A percentile compares a stretch with the other conserved stretches of the same genome.
Conservation (phyloP, 257 asterid species). For the Primulina eburnea region DNA sequence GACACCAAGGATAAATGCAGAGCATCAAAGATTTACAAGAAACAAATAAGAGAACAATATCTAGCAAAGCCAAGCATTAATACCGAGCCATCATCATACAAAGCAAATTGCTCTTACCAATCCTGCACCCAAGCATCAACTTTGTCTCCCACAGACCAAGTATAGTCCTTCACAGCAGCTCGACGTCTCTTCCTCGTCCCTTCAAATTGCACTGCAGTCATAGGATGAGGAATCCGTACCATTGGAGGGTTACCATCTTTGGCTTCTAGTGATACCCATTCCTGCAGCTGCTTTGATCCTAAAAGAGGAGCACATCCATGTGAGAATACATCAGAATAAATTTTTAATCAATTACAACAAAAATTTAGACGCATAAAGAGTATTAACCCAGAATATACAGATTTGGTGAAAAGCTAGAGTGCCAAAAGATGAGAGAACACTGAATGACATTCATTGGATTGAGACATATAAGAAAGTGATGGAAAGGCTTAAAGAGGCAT, state of each 20-base stretch:
- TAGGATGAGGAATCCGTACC: conserved; percentile 66
- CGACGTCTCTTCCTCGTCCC: conserved; percentile 85
- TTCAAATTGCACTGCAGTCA: conserved; percentile 46
- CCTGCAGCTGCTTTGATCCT: conserved; percentile 63
- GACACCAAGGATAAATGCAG: neutral
- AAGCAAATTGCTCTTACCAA: conserved; percentile 48
- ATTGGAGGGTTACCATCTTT: conserved; percentile 55
- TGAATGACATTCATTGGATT: neutral
- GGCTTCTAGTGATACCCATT: conserved; percentile 76
- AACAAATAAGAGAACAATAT: neutral
- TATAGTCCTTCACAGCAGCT: conserved; percentile 59
- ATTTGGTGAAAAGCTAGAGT: neutral
- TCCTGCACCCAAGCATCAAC: conserved; percentile 79
- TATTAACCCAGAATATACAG: neutral
- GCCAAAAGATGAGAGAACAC: neutral
- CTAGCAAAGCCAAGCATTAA: neutral
- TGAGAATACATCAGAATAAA: neutral
- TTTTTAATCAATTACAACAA: neutral
- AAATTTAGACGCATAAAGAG: neutral
- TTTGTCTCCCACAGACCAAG: conserved; percentile 86
- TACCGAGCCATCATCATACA: conserved; percentile 2
- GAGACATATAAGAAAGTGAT: no score
- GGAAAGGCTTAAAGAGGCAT: no score
- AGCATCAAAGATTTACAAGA: neutral
- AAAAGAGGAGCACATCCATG: conserved; percentile 8